Evolutionary conservation across 2,329 filamentous ascomycete species (phyloP).

Genomic region (Ascochyta rabiei): DNA sequence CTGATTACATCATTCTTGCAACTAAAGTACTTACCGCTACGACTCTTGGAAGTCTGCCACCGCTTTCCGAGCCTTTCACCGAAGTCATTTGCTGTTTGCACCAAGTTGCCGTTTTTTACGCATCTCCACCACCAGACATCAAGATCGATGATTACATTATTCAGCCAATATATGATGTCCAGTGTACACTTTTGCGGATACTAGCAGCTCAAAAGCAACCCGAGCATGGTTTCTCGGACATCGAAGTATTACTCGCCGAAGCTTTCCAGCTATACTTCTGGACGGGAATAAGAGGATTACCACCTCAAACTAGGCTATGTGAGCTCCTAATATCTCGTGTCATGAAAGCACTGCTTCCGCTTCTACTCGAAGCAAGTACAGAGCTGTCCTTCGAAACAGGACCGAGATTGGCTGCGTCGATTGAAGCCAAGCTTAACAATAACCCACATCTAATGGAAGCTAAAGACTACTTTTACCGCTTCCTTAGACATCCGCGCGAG

Average conservation of each 20-base stretch:
- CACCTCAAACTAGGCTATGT: slow-evolving; percentile 25
- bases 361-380: slow-evolving; percentile 15
- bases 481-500: slow-evolving; percentile 10
- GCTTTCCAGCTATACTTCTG: slow-evolving; percentile 28
- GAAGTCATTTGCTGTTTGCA: slow-evolving; percentile 22
- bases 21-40: slow-evolving; percentile 15
- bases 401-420: background rate
- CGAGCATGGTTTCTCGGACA: slow-evolving; percentile 11
- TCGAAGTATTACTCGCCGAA: slow-evolving; percentile 26
- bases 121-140: background rate
- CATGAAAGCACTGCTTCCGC: slow-evolving; percentile 23
- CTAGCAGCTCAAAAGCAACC: slow-evolving; percentile 20
- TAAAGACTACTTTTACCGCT: background rate
- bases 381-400: slow-evolving; percentile 6
- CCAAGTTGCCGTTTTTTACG: slow-evolving; percentile 17
- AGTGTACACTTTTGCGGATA: slow-evolving; percentile 19
- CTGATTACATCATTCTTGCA: slow-evolving; percentile 10
- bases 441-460: background rate
- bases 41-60: slow-evolving; percentile 21
- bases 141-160: slow-evolving; percentile 22
- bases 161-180: slow-evolving; percentile 25
- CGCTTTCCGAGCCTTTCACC: slow-evolving; percentile 13
- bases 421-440: background rate
- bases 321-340: slow-evolving; percentile 24
- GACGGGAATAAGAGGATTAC: slow-evolving; percentile 19